Conservation (phyloP, 2,329 filamentous ascomycete species). For the Blastomyces percursus region DNA sequence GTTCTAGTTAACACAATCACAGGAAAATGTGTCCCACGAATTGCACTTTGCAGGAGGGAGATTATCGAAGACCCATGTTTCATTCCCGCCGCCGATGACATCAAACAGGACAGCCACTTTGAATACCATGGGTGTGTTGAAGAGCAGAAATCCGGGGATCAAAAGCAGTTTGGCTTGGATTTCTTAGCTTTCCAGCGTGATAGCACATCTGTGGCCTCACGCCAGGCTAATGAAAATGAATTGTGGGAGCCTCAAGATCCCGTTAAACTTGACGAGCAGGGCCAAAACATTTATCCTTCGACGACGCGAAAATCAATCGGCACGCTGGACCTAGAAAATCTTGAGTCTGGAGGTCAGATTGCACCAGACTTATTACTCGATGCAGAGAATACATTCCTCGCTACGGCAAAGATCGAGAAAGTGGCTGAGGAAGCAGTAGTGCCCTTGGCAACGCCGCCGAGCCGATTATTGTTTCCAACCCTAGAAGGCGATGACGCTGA, state of each 20-base stretch:
- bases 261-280: not conserved
- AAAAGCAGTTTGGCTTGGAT: not conserved
- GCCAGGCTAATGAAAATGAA: not conserved
- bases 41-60: not conserved
- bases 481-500: slow-evolving; percentile 31
- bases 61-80: not conserved
- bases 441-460: slow-evolving; percentile 26
- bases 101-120: not conserved
- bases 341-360: not conserved
- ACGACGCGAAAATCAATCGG: not conserved
- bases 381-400: not conserved
- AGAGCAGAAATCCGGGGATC: not conserved
- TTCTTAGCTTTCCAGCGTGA: not conserved
- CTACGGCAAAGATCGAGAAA: slow-evolving; percentile 17
- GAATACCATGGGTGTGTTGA: not conserved
- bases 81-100: not conserved
- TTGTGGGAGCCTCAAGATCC: not conserved
- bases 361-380: not conserved
- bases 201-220: not conserved
- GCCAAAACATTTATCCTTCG: not conserved
- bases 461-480: slow-evolving; percentile 24
- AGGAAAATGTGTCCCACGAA: not conserved
- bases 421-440: slow-evolving; percentile 22
- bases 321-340: not conserved
- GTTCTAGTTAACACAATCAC: not conserved